Evolutionary conservation across 257 asterid species (phyloP), one percentile per base, ranked within the genome.

Genomic region (Primulina tabacum): DNA sequence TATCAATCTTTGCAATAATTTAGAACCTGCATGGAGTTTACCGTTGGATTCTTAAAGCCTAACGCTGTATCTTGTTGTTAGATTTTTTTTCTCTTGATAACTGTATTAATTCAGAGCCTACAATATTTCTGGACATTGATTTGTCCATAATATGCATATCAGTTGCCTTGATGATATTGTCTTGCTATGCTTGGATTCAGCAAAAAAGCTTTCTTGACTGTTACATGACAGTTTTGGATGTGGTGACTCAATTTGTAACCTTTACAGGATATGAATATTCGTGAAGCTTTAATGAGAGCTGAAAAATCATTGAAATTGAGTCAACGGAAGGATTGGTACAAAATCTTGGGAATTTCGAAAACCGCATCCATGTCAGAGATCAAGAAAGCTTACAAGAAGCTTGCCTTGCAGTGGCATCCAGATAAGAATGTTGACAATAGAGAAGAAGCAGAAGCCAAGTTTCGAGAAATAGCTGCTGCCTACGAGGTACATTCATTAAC

Each of bases 391-490:
- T 91, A 91, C 84, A 94, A 89, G 85, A 94, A 83, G 81, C 97
- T 94, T 62, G 99, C 97, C 58, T 77, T 94, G 85, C 97, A 89
- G 69, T 94, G 98, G 96, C 99, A 94, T 73, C 98, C 98, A 4
- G 98, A 91, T 78, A 91, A 91, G 83, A 91, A 94, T 55, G 91
- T 82, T 8, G 95, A 88, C 75, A 91, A 94, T 59, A 86, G 99
- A 73, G 97, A 85, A 73, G 99, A 81, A 85, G 98, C 99, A 28
- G 97, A 91, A 78, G 87, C 87, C 71, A 85, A 89, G 73, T 91
- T 91, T 33, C 86, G 85, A 53, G 99, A 94, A 82, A 91, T 94
- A 78, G 97, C 98, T 62, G 98, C 97, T 63, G 96, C 99, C 28
- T 94, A 94, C 37, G 99, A 94, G 99, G 99, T 93, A 69, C 55